Base-by-base conservation (phyloP, 768 basidiomycete genomes). In the Suillus spraguei region DNA sequence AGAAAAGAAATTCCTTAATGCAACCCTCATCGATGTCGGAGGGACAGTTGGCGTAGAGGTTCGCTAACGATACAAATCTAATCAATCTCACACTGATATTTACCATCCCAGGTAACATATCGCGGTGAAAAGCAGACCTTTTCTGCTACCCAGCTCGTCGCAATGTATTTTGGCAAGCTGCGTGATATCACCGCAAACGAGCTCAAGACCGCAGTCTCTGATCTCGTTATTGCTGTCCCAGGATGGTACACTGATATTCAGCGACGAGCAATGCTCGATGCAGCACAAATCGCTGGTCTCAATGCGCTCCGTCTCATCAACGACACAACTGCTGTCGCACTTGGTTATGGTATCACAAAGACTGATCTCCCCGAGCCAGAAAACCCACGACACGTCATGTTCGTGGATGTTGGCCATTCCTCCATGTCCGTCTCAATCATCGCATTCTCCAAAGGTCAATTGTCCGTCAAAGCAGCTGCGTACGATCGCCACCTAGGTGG, bases 261-360 rank as follows among this genome's bases (percentile, higher is more conserved):
- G 76, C 87, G 97, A 61, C 87, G 96, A 39, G 95, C 96, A 0
- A 72, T 97, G 65, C 84, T 95, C 63, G 94, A 96, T 69, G 95
- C 97, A 36, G 95, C 95, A 49, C 72, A 86, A 64, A 94, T 99
- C 70, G 94, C 93, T 61, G 89, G 91, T 63, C 85, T 99, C 65
- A 97, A 95, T 77, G 80, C 87, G 66, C 92, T 99, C 65, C 93
- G 97, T 59, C 85, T 99, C 77, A 94, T 99, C 82, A 98, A 98
- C 81, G 97, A 99, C 76, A 89, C 91, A 62, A 99, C 97, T 66
- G 97, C 97, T 60, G 85, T 90, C 63, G 97, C 97, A 46, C 90
- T 99, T 75, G 95, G 94, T 60, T 99, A 97, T 80, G 97, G 97
- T 68, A 99, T 99, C 83, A 99, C 97, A 68, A 99, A 99, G 79